Base-by-base conservation (phyloP, 257 asterid species). In the Solanum medicagineum region DNA sequence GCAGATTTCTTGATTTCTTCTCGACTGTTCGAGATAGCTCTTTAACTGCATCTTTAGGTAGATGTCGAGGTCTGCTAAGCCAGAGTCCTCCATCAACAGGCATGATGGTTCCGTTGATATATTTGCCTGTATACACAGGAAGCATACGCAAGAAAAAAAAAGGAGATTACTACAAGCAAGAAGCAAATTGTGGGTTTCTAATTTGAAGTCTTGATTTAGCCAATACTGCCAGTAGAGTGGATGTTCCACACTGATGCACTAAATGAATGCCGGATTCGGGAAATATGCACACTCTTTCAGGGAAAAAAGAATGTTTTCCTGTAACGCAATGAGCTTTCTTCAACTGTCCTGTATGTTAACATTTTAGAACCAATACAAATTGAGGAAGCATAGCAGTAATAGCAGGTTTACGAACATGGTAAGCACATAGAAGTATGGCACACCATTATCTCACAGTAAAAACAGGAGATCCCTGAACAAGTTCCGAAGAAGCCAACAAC, bases 81-180 rank as follows among this genome's bases (percentile, higher is more conserved):
- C 99, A 94, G 73, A 91, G 87, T 60, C 98, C 98, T 87, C 97
- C 98, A 83, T 95, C 99, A 40, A 95, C 91, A 2, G 89, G 87
- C 86, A 94, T 44, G 40, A 88, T 92, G 57, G 90, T 90, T 68
- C 99, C 99, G 11, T 95, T 95, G 59, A 95, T 83, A 81, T 89
- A 90, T 89, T 95, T 94, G 12, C 98, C 99, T 95, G 60, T 87
- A 90, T 55, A 87, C 17, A 49, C 8, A 44, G 24, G 87, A 24
- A 80, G 54, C 45, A 84, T 16, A 15, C 51, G 29, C 47, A 86
- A 51, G 24, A 24, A 75, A 75, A 36, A 75, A 36, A 49, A 15
- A 49, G 15, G 82, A 77, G 24, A 51, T 77, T 51, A 77, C 10
- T 4, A 24, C 63, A 77, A 77, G 82, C 63, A 15, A 51, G 24